Evolutionary conservation across 208 protist species (phyloP), one percentile per base, ranked within the genome.

Genomic region (Crithidia brevicula): DNA sequence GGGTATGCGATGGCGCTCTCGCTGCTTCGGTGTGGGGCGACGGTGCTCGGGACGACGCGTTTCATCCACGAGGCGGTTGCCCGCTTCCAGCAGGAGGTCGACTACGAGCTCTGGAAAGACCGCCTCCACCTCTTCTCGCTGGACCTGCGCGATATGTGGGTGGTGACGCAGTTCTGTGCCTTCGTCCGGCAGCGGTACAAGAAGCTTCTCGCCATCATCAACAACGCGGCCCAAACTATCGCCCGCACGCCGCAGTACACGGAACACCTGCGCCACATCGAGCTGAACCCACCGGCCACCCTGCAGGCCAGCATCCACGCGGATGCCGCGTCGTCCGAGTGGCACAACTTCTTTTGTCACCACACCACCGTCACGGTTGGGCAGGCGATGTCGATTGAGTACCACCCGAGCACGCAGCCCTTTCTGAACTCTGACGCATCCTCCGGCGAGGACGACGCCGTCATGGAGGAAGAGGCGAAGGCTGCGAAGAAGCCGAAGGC

Each of bases 181-280:
- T 93, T 96, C 76, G 69, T 94, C 42, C 74, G 46, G 36, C 77
- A 83, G 30, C 47, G 73, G 4, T 96, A 85, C 71, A 52, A 61
- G 9, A 88, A 92, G 54, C 69, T 98, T 18, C 97, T 97, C 70
- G 93, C 95, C 43, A 92, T 99, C 53, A 93, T 99, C 71, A 98
- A 99, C 90, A 99, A 99, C 74, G 98, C 98, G 0, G 95, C 95
- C n/a, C 97, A 99, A 84, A 99, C 97, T 11, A 96, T 99, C 27
- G 82, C 95, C 8, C 86, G 95, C 20, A 98, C 97, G 25, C 82
- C 96, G 40, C 69, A 83, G 40, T 99, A 97, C 82, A 99, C 97
- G 40, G 79, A 74, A 47, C 81, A 93, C 70, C 74, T 98, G 8
- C 81, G 87, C 38, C 47, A 59, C 33, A 79, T 94, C 20, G 94